phyloP scores from a whole-genome alignment of 2,329 filamentous ascomycete species.

The Dactylellina drechsleri region DNA sequence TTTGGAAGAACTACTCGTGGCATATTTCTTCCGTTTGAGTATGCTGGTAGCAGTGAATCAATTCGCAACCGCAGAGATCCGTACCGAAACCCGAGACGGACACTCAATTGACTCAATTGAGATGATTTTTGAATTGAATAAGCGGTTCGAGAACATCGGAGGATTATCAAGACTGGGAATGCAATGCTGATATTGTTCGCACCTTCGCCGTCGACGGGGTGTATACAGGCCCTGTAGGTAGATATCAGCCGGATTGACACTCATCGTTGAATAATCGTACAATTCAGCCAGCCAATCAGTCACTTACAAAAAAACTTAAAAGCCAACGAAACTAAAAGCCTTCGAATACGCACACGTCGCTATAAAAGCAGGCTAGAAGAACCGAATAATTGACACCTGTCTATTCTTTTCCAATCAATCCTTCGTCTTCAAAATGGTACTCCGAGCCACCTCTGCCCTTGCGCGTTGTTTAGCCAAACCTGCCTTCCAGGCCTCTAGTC shows the following conservation, averaged over 20 bases:
- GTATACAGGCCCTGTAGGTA: conserved; percentile 34
- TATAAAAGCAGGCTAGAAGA: background rate
- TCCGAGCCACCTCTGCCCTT: conserved; percentile 33
- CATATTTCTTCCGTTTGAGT: background rate
- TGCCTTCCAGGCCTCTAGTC: conserved; percentile 19
- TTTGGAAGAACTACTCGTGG: conserved; percentile 22
- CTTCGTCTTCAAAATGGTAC: conserved; percentile 47
- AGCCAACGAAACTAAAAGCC: conserved; percentile 3
- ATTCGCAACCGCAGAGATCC: conserved; percentile 16
- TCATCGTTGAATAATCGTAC: conserved; percentile 5
- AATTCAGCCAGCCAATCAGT: conserved; percentile 36
- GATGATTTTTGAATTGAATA: background rate
- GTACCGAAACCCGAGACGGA: conserved; percentile 2
- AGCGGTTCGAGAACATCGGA: background rate
- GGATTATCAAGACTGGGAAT: conserved; percentile 3
- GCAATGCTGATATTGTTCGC: conserved; percentile 28
- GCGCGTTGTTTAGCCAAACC: conserved; percentile 53
- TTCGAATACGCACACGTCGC: background rate
- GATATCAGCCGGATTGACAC: conserved; percentile 45
- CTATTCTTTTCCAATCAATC: conserved; percentile 9
- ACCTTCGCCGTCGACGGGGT: conserved; percentile 41
- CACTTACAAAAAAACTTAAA: background rate
- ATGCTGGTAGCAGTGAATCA: conserved; percentile 3
- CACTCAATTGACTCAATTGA: conserved; percentile 15
- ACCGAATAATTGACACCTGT: conserved; percentile 29